Evolutionary conservation across 441 rosid genomes (phyloP), one percentile per base, ranked within the genome.

Genomic region (Croton laevigatus): DNA sequence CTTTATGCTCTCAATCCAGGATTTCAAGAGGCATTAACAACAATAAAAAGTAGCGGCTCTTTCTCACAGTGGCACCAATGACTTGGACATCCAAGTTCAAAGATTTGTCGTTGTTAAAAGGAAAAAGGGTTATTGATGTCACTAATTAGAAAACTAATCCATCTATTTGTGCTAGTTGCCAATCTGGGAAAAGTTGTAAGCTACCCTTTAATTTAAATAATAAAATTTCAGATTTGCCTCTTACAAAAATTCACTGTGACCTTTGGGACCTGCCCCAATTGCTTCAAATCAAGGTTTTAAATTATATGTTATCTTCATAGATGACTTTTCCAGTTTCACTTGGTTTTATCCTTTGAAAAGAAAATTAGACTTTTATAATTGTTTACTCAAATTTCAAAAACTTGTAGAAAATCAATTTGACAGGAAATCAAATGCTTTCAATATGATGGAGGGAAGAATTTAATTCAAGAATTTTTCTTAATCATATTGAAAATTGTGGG

Each of bases 121-220:
- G 17, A 44, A 62, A 62, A 11, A 44, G 12, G 44, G n/a, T 62
- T 52, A 62, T 62, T 62, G 52, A 62, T 42, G 66, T 62, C 52
- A 19, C 19, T 42, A 40, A 20, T 44, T 42, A 19, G 66, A 32
- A 5, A 62, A 19, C 51, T 9, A 44, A 42, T n/a, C 5, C 52
- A 19, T 42, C 51, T 3, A 42, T 62, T 42, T 62, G 0, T 44
- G 37, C 9, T 62, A 62, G 66, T 62, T 62, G 36, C 6, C 52
- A 62, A 44, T 42, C 7, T n/a, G 17, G 4, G 44, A 62, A 44
- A 19, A 62, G 66, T 62, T 62, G 37, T 44, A 62, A 20, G 12
- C 1, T 10, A 46, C n/a, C 32, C 6, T 38, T 61, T 7, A 61
- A 19, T 4, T 61, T 61, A 5, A 61, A 61, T n/a, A 61, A 19